Base-by-base conservation (phyloP, 1,139 yeast species). In the Taphrina flavorubra region DNA sequence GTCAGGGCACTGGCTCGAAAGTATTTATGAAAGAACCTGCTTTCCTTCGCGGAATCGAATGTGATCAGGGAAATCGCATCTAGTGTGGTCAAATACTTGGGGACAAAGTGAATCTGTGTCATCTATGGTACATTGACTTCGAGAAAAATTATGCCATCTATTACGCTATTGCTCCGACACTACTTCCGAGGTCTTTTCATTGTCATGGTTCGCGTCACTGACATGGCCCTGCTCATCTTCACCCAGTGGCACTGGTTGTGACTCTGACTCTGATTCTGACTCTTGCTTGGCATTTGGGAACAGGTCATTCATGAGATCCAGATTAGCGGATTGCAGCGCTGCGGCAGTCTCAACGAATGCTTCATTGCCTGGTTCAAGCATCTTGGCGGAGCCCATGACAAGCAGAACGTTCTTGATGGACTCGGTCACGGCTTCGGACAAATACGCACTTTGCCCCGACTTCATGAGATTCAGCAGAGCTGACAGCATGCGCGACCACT, bases 1-100 rank as follows among this genome's bases (percentile, higher is more conserved):
- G 88, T 94, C 57, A 86, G 88, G 75, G 79, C 83, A 49, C 77
- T 89, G 71, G 96, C 96, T 3, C 85, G 86, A 74, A 91, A 90
- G 79, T 90, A 92, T 77, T 79, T 92, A 69, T 88, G 76, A 74
- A 25, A 25, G 31, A 25, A 25, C 31, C 31, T 25, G 2, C 31
- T 25, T 49, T 49, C 8, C 4, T 49, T 10, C 18, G 51, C 2
- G 11, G 18, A 18, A 4, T 25, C 31, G 31, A 25, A 25, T 25
- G 4, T 25, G 31, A 2, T 25, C 4, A 25, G 31, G 31, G 4
- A 25, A 25, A 25, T n/a, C 31, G 31, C 31, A 25, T 25, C 31
- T 25, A 25, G 31, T 25, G 31, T 2, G 31, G 31, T 1, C 31
- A 25, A 25, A 25, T 25, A 2, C 31, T 25, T 25, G 4, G 31